These are phyloP conservation scores for Apiospora rasikravindrae DNA, from an alignment of 2,329 filamentous ascomycete species.

Conservation along the genomic window DNA sequence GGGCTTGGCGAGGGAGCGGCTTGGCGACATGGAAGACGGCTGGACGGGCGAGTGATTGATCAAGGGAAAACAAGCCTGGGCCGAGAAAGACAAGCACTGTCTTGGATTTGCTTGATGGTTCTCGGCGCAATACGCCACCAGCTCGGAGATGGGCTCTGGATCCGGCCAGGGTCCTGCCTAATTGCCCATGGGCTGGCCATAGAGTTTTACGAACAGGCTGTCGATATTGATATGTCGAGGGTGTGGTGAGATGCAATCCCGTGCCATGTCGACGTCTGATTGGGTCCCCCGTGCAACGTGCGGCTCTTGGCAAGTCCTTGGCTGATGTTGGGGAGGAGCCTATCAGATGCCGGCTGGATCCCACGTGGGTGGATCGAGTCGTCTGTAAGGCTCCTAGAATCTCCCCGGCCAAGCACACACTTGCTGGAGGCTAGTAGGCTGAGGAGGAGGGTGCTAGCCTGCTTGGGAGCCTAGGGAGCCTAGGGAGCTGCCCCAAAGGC, in stretches of 20 bases:
- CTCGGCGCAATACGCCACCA: constrained; percentile 13
- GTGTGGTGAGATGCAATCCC: neutral
- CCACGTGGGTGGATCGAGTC: constrained; percentile 11
- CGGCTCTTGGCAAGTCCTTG: neutral
- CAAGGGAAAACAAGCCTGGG: neutral
- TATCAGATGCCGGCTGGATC: neutral
- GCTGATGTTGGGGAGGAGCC: neutral
- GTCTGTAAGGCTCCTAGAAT: neutral
- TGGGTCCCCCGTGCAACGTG: neutral
- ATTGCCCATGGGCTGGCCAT: neutral
- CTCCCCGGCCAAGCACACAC: neutral
- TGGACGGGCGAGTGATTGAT: neutral
- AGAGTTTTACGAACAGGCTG: constrained; percentile 2
- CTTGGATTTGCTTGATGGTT: constrained; percentile 10
- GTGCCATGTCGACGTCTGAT: constrained; percentile 3
- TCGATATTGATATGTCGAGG: neutral
- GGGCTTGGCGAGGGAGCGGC: constrained; percentile 2
- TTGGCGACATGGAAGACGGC: neutral
- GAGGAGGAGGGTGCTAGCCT: neutral
- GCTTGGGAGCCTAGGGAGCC: neutral
- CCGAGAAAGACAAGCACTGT: neutral
- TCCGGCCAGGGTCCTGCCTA: neutral
- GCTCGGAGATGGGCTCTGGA: constrained; percentile 8
- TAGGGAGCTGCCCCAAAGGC: neutral
- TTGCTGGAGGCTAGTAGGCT: neutral